These are phyloP conservation scores for Gremmenia infestans DNA, from an alignment of 2,329 filamentous ascomycete species.

Conservation along the genomic window DNA sequence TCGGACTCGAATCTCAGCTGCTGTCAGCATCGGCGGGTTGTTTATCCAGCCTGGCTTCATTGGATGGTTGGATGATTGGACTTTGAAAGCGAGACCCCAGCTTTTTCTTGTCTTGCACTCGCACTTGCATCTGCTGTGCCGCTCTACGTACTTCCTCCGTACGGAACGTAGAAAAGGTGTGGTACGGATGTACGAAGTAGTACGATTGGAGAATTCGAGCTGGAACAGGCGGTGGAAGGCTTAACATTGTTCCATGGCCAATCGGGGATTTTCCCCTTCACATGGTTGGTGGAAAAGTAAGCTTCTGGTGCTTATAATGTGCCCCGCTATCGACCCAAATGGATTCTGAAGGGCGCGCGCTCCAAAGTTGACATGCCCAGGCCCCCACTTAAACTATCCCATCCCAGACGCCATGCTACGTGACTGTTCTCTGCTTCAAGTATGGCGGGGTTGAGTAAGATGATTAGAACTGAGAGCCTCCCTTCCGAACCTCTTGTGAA, in stretches of 20 bases:
- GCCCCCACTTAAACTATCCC: not conserved
- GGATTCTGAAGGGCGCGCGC: conserved; percentile 23
- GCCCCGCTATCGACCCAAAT: conserved; percentile 11
- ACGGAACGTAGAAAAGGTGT: not conserved
- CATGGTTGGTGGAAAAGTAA: not conserved
- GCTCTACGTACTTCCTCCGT: too few species aligned
- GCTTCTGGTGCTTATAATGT: not conserved
- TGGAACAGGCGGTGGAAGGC: too few species aligned
- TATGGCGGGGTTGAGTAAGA: not conserved
- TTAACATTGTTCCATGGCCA: conserved; percentile 8
- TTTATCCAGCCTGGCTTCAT: too few species aligned
- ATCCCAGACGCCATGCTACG: not conserved
- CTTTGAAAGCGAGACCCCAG: too few species aligned
- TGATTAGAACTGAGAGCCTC: not conserved
- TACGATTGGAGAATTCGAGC: too few species aligned
- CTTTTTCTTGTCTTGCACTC: not conserved
- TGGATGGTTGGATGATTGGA: too few species aligned
- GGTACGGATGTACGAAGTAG: not conserved
- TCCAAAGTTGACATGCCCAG: conserved; percentile 12
- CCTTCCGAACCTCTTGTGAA: not conserved
- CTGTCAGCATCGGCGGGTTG: too few species aligned
- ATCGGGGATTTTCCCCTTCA: conserved; percentile 11
- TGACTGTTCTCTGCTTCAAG: conserved; percentile 7
- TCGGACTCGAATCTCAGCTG: not conserved
- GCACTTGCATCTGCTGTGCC: not conserved